Base-by-base conservation (phyloP, 2,329 filamentous ascomycete genomes). In the Talaromyces sp. region DNA sequence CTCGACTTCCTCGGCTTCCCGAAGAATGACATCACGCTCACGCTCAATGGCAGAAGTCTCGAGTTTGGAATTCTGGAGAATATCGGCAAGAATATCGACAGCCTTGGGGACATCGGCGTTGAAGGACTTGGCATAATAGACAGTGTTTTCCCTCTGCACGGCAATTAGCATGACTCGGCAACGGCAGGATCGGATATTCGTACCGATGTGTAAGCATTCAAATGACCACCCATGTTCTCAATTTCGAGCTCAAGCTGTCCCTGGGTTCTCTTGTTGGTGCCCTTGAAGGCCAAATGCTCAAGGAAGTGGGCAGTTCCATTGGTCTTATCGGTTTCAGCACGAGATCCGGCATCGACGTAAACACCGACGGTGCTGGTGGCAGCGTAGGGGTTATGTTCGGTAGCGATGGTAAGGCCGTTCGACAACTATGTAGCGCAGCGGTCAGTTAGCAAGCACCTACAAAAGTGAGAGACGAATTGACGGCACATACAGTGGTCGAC, bases 271-370 rank as follows among this genome's bases (percentile, higher is more conserved):
- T 90, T 96, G 80, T 90, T 85, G 70, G 95, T 99, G 72, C 95
- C 95, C 91, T 99, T 99, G 88, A 99, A 99, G 73, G 96, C 96
- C 80, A 99, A 87, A 84, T 99, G 95, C 86, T 99, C 95, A 73
- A 99, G 88, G 86, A 99, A 99, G 84, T 99, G 95, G 76, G 95
- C 95, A 73, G 95, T 99, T 81, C 95, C 95, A 84, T 98, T 99
- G 76, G 91, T 98, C 87, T 92, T 92, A 82, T 95, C 88, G 72
- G 95, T 99, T 86, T 99, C 95, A 79, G 95, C 92, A 80, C 95
- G 87, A 80, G 92, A 97, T 78, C 95, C 95, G 79, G 96, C 93
- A 82, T 99, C 96, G 79, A 99, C 99, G 93, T 95, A 99, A 70
- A 99, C 92, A 78, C 95, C 95, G 74, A 98, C 93, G 62, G 93